Evolutionary conservation across 1,284 basidiomycete genomes (phyloP).

Genomic region (Pseudozyma hubeiensis): DNA sequence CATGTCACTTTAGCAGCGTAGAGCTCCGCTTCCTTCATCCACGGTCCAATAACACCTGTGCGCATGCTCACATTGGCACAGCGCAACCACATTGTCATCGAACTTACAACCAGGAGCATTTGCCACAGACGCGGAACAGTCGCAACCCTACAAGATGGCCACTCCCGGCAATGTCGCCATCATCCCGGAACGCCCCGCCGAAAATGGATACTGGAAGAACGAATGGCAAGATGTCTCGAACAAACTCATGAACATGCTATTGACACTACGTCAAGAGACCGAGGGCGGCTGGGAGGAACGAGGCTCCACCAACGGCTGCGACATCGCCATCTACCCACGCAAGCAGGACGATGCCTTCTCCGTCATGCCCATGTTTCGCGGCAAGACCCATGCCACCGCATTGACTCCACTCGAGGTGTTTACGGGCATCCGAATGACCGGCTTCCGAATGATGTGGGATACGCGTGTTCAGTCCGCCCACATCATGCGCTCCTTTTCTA

Average conservation of each 20-base stretch:
- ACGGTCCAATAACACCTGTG: neutral
- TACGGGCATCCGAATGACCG: constrained; percentile 47
- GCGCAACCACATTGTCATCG: no score
- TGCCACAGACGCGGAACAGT: neutral
- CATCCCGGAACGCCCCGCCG: constrained; percentile 46
- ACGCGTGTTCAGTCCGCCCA: constrained; percentile 49
- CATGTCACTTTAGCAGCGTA: constrained; percentile 1
- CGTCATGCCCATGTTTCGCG: constrained; percentile 45
- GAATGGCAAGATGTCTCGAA: constrained; percentile 32
- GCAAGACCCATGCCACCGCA: constrained; percentile 32
- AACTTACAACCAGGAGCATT: neutral
- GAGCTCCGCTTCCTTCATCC: neutral
- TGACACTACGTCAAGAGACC: constrained; percentile 36
- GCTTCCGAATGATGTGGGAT: constrained; percentile 58
- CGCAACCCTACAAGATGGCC: constrained; percentile 17
- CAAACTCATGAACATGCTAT: constrained; percentile 38
- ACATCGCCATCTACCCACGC: constrained; percentile 34
- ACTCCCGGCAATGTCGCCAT: constrained; percentile 31
- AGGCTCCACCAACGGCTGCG: constrained; percentile 20
- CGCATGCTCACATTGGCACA: no score
- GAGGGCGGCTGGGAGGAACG: constrained; percentile 43
- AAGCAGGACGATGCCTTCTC: constrained; percentile 36
- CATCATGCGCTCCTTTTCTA: constrained; percentile 46
- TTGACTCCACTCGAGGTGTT: constrained; percentile 54
- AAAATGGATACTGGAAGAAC: constrained; percentile 44